Base-by-base conservation (phyloP, 2,329 filamentous ascomycete species). In the Polychaeton citri region DNA sequence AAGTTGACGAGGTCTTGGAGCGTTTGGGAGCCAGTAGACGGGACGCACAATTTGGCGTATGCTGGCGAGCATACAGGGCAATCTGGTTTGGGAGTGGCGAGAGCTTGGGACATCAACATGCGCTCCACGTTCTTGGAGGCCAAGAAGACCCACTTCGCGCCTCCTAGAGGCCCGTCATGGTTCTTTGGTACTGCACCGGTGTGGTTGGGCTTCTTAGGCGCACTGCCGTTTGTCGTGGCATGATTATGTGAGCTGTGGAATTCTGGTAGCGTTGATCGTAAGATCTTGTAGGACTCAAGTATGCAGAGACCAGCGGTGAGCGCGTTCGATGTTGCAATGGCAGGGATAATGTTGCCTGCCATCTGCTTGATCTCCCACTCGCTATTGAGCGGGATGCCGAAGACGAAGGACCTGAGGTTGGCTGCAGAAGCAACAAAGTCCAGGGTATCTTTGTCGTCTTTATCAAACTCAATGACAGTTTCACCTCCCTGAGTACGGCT, bases 331-430 rank as follows among this genome's bases (percentile, higher is more conserved):
- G 90, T 98, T 4, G 90, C 90, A 54, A 98, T 98, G 2, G 90
- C 90, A 1, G 90, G 90, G 42, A 98, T 98, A 50, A 98, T 98
- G 56, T 98, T 98, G 36, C 90, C 90, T 3, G 90, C 90, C 88
- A 96, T 98, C 61, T 98, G 74, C 64, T 98, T 98, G 51, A 90
- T 87, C 54, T 96, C 87, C 53, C 96, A 98, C 40, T 92, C 85
- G 16, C 86, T 93, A 57, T 85, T 88, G 4, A 68, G 64, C 36
- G 88, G 81, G 39, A 98, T 94, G 38, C 78, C 81, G 53, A 98
- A 98, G n/a, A 93, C 71, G 17, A 74, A 68, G 1, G 88, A 90
- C 31, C 90, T 76, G 17, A 98, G 73, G 51, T 98, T 98, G 19
- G 88, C 85, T 47, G 81, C 84, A 1, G 90, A 77, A 1, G 86